A percentile compares a stretch with the other conserved stretches of the same genome.
These are phyloP conservation scores for Globisporangium rhizosaccharum DNA, from an alignment of 352 stramenopile genomes.

Conservation along the genomic window DNA sequence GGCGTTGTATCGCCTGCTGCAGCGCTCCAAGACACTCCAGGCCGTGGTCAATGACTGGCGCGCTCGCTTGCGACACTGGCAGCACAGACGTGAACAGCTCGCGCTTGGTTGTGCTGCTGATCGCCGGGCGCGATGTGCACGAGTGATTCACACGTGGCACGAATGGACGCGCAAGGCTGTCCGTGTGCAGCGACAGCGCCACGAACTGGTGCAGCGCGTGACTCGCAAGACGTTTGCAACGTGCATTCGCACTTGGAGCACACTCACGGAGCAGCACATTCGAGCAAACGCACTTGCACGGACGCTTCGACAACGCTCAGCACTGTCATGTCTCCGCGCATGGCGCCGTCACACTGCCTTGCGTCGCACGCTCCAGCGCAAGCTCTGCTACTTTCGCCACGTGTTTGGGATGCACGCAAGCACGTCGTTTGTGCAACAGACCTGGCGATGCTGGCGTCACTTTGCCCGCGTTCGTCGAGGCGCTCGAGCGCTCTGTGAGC, in stretches of 20 bases:
- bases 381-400: constrained; percentile 31
- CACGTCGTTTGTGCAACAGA: constrained; percentile 19
- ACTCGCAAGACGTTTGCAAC: background rate
- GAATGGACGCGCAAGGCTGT: background rate
- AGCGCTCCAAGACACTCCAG: background rate
- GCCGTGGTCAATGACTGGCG: constrained; percentile 19
- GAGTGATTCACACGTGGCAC: constrained; percentile 18
- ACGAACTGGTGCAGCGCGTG: background rate
- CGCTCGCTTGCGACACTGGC: constrained; percentile 18
- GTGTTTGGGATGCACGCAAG: constrained; percentile 27
- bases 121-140: constrained; percentile 15
- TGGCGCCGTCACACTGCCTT: constrained; percentile 15
- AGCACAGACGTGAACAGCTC: constrained; percentile 18
- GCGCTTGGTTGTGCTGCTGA: constrained; percentile 18
- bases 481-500: constrained; percentile 5
- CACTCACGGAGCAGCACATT: constrained; percentile 1
- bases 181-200: background rate
- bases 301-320: background rate
- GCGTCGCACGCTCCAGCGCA: constrained; percentile 19
- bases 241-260: constrained; percentile 4
- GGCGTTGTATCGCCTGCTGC: constrained; percentile 5
- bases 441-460: constrained; percentile 28
- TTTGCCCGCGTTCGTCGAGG: constrained; percentile 1
- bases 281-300: background rate
- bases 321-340: constrained; percentile 1